Conservation (phyloP, 192 early-diverging fungal species). For the Rhizophlyctis rosea region DNA sequence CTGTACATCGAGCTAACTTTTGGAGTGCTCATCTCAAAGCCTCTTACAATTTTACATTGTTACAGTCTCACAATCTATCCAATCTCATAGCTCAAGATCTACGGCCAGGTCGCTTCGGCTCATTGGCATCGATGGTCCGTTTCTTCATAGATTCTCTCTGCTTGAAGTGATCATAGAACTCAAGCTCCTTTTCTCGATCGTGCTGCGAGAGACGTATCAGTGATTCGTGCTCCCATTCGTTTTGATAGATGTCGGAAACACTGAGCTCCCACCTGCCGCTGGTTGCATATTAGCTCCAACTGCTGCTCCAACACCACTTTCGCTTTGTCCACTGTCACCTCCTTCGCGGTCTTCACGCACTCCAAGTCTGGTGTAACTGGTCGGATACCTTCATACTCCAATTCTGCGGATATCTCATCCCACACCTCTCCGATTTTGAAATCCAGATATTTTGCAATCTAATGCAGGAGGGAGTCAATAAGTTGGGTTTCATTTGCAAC, state of each 20-base stretch:
- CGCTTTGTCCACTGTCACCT: constrained; percentile 41
- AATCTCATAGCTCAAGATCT: too few species aligned
- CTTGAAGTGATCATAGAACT: constrained; percentile 4
- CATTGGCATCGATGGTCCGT: too few species aligned
- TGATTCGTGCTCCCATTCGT: background rate
- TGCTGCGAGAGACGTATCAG: background rate
- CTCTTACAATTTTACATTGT: too few species aligned
- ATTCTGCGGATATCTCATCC: constrained; percentile 46
- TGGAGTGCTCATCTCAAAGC: too few species aligned
- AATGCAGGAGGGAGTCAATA: background rate
- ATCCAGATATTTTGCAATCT: constrained; percentile 51
- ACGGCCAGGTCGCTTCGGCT: too few species aligned
- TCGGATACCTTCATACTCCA: constrained; percentile 43
- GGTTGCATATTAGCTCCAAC: constrained; percentile 22
- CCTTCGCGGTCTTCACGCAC: constrained; percentile 69
- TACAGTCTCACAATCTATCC: too few species aligned
- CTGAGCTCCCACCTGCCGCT: constrained; percentile 14
- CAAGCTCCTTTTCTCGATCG: background rate
- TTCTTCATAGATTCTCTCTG: constrained; percentile 4
- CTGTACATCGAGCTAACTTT: too few species aligned
- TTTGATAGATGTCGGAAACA: background rate
- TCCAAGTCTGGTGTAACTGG: constrained; percentile 47
- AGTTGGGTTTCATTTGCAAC: background rate
- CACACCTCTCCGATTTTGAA: constrained; percentile 56
- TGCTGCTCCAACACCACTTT: constrained; percentile 31